Conservation (phyloP, 2,329 filamentous ascomycete genomes). For the Colletotrichum paranaense region DNA sequence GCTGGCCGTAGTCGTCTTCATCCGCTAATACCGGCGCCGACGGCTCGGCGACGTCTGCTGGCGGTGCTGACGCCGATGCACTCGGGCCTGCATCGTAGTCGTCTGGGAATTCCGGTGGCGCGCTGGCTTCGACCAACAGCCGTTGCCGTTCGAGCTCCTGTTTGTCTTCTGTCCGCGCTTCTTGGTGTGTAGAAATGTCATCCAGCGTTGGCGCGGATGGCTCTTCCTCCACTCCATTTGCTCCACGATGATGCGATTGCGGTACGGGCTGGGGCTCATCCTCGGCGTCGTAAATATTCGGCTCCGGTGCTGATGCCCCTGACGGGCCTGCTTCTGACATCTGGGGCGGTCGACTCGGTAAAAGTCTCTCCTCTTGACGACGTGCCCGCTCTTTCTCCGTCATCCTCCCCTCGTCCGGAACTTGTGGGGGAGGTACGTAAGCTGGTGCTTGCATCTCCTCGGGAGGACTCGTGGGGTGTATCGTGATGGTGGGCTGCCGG, state of each 20-base stretch:
- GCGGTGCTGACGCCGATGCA: conserved; percentile 45
- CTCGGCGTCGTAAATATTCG: conserved; percentile 62
- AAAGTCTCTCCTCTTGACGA: conserved; percentile 79
- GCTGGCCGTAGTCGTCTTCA: conserved; percentile 61
- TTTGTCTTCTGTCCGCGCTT: conserved; percentile 74
- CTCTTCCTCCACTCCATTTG: conserved; percentile 42
- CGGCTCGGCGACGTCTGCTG: conserved; percentile 50
- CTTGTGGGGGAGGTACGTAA: conserved; percentile 69
- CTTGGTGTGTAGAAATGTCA: conserved; percentile 48
- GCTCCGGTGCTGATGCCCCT: conserved; percentile 39
- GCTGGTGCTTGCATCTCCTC: conserved; percentile 53
- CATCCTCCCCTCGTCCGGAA: conserved; percentile 69
- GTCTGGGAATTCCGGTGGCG: conserved; percentile 68
- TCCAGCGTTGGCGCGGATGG: conserved; percentile 60
- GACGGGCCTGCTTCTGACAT: conserved; percentile 49
- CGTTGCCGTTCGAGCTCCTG: conserved; percentile 78
- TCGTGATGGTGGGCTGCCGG: conserved; percentile 30
- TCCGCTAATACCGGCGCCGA: conserved; percentile 70
- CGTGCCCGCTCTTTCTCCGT: conserved; percentile 86
- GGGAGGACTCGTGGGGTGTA: conserved; percentile 30
- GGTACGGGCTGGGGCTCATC: conserved; percentile 45
- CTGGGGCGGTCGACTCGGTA: conserved; percentile 81
- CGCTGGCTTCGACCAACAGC: conserved; percentile 72
- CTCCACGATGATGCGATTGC: conserved; percentile 37
- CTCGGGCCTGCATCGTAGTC: conserved; percentile 56